Evolutionary conservation across 441 rosid genomes (phyloP).

Genomic region (Jatropha podagrica): DNA sequence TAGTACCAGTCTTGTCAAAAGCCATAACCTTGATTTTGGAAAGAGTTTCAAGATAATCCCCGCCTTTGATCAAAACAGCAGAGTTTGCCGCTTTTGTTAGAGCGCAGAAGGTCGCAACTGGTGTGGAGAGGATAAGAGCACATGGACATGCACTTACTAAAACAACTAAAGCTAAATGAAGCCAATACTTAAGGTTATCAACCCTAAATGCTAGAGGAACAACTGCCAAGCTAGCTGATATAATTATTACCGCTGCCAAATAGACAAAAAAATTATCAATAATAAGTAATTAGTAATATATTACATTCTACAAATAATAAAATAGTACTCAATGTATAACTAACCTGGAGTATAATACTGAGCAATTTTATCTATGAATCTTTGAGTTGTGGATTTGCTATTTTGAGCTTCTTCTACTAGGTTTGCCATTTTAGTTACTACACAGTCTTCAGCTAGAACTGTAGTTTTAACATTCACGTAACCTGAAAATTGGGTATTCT

Average conservation of each 20-base stretch:
- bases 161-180: slow-evolving; percentile 76
- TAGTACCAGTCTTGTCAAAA: slow-evolving; percentile 93
- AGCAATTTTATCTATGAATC: slow-evolving; percentile 68
- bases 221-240: slow-evolving; percentile 48
- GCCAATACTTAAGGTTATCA: slow-evolving; percentile 50
- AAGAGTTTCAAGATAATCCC: slow-evolving; percentile 69
- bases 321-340: neutral
- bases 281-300: no score
- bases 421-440: slow-evolving; percentile 81
- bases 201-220: slow-evolving; percentile 51
- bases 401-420: slow-evolving; percentile 98
- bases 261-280: neutral
- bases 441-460: slow-evolving; percentile 77
- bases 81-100: slow-evolving; percentile 79
- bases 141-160: slow-evolving; percentile 95
- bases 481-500: slow-evolving; percentile 37
- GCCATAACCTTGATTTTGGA: slow-evolving; percentile 68
- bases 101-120: slow-evolving; percentile 90
- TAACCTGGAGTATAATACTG: slow-evolving; percentile 84
- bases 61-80: slow-evolving; percentile 86
- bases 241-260: slow-evolving; percentile 55
- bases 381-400: slow-evolving; percentile 67
- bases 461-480: slow-evolving; percentile 76
- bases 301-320: no score
- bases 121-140: slow-evolving; percentile 86